Conservation (phyloP, 768 basidiomycete genomes). For the Pleurotus cornucopiae region DNA sequence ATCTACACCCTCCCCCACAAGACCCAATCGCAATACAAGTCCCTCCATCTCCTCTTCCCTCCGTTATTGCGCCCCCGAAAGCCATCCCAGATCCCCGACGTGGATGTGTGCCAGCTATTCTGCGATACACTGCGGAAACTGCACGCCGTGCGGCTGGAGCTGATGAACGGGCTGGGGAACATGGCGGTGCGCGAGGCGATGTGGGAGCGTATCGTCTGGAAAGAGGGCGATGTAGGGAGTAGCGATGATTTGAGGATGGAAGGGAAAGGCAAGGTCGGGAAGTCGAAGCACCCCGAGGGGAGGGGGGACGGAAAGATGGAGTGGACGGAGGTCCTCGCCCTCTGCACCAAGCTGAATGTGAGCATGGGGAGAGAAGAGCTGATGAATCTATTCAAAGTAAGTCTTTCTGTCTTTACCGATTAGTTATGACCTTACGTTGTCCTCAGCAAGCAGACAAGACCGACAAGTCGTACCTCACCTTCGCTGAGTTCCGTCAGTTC, state of each 20-base stretch:
- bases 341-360: constrained; percentile 71
- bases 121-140: constrained; percentile 44
- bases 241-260: constrained; percentile 44
- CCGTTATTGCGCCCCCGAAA: neutral
- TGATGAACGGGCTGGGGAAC: constrained; percentile 73
- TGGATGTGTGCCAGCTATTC: neutral
- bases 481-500: constrained; percentile 75
- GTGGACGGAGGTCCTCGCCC: constrained; percentile 66
- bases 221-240: constrained; percentile 51
- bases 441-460: constrained; percentile 62
- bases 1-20: constrained; percentile 7
- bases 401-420: neutral
- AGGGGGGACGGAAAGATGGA: constrained; percentile 56
- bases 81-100: neutral
- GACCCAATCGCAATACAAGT: constrained; percentile 4
- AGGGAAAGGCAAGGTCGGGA: neutral
- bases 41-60: constrained; percentile 4
- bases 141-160: constrained; percentile 62
- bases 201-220: constrained; percentile 88
- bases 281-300: constrained; percentile 26
- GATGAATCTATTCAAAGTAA: constrained; percentile 53
- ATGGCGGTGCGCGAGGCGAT: constrained; percentile 65
- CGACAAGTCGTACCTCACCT: constrained; percentile 61
- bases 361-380: constrained; percentile 52
- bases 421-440: neutral